Evolutionary conservation across 1,139 yeast genomes (phyloP), one percentile per base, ranked within the genome.

Genomic region (Torulaspora globosa): DNA sequence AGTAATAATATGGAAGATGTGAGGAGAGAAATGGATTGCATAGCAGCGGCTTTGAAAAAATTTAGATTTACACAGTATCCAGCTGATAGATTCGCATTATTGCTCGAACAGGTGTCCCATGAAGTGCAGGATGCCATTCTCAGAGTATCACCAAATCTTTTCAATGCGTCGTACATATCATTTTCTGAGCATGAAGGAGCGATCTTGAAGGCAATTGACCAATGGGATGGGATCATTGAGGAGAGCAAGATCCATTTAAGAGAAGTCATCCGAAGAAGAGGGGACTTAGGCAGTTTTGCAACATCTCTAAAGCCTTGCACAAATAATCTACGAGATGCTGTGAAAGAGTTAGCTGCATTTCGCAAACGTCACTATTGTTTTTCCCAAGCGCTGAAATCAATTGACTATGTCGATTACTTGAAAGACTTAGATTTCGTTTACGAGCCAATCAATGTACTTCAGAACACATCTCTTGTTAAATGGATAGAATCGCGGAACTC

Each of bases 191-290:
- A 23, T 16, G 36, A 29, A 16, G 10, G 19, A 7, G 48, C 60
- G 1, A 49, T 71, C 0, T 49, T 60, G 2, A 56, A 59, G 0
- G 60, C 76, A 0, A 67, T 77, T 29, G 63, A 59, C 2, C 60
- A 70, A 1, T 75, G 82, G 75, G 83, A 80, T 35, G 71, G 69
- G 51, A 73, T 69, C 52, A 65, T 70, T 49, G 79, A 72, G 62
- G 84, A 70, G 62, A 83, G 78, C 66, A 78, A 72, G 46, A 74
- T 70, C 46, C 63, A 85, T 40, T 76, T 88, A 0, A 74, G 97
- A 53, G 97, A 89, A 54, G 67, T 85, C 10, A 70, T 85, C 30
- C 72, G 97, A 50, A 86, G 82, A 59, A 70, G 95, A 39, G 78
- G 80, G 18, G 24, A 16, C 2, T 15, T 31, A 19, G 24, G 39